Base-by-base conservation (phyloP, 805 yeast genomes). In the Zygosaccharomyces gambellarensis region DNA sequence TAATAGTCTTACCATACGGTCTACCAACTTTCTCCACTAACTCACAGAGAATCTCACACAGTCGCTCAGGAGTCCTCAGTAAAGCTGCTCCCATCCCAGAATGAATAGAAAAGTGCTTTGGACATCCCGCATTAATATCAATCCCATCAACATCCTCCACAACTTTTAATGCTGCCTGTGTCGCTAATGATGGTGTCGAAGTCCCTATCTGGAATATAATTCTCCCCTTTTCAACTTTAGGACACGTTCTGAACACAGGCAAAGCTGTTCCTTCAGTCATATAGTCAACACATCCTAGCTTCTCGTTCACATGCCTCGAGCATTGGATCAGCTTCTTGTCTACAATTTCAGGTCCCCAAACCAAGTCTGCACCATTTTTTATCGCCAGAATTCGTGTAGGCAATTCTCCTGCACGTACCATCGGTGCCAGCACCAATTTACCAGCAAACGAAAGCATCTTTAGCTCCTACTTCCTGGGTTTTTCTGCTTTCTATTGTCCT, bases 81-180 rank as follows among this genome's bases (percentile, higher is more conserved):
- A 94, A 72, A 0, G 96, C 97, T 2, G 98, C 96, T 4, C 99
- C 99, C 98, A 94, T 94, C 0, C 99, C 99, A 0, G 95, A 76
- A 67, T 94, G 99, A 2, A 90, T 77, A 1, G 95, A 86, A 61
- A 94, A 94, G 57, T 90, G 97, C 65, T 92, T 94, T 3, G 99
- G 99, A 69, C 99, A 94, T 4, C 99, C 99, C 27, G 96, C 89
- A 66, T 94, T 94, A 50, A 94, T 76, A 64, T 94, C 99, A 4
- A 94, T 85, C 7, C 95, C 98, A 54, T 81, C 90, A 2, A 94
- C 98, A 66, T 94, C 98, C 1, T 74, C 62, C 7, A 90, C 88
- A 3, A 94, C 87, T 39, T 83, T 75, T 46, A 77, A 70, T 0
- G 96, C 97, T 1, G 97, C 99, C 52, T 84, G 72, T 1, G 90